Conservation (phyloP, 116 monocot genomes). For the Cymodocea nodosa region DNA sequence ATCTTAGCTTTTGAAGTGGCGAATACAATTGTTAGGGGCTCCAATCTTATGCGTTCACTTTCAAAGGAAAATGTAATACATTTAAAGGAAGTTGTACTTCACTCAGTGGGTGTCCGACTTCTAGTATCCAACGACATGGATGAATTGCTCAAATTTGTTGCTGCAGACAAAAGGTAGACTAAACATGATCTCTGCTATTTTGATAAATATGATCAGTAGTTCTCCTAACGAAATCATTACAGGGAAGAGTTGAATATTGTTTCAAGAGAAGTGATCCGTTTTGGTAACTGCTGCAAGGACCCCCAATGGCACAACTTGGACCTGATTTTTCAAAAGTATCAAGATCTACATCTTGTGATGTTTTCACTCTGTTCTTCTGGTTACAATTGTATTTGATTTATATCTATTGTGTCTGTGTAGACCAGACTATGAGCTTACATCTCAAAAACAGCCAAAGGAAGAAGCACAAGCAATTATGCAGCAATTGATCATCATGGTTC, state of each 20-base stretch:
- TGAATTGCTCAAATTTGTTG: constrained; percentile 12
- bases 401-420: constrained; percentile 8
- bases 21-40: constrained; percentile 16
- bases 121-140: constrained; percentile 11
- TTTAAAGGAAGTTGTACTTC: constrained; percentile 12
- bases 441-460: constrained; percentile 34
- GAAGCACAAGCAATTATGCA: constrained; percentile 31
- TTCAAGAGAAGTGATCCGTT: constrained; percentile 71
- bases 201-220: too few species aligned
- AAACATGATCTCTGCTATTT: too few species aligned
- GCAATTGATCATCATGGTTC: constrained; percentile 51
- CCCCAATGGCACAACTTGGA: constrained; percentile 91
- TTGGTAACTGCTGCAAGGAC: constrained; percentile 86
- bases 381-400: too few species aligned
- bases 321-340: constrained; percentile 59
- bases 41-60: constrained; percentile 17
- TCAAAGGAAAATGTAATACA: constrained; percentile 12
- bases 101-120: constrained; percentile 10
- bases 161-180: constrained; percentile 15
- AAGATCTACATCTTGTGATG: constrained; percentile 9
- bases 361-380: neutral
- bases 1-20: constrained; percentile 21
- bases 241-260: constrained; percentile 81
- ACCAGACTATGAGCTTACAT: constrained; percentile 26
- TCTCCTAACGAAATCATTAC: too few species aligned